phyloP scores from a whole-genome alignment of 805 yeast genomes.

The Wilhelminamyces savonicus region DNA sequence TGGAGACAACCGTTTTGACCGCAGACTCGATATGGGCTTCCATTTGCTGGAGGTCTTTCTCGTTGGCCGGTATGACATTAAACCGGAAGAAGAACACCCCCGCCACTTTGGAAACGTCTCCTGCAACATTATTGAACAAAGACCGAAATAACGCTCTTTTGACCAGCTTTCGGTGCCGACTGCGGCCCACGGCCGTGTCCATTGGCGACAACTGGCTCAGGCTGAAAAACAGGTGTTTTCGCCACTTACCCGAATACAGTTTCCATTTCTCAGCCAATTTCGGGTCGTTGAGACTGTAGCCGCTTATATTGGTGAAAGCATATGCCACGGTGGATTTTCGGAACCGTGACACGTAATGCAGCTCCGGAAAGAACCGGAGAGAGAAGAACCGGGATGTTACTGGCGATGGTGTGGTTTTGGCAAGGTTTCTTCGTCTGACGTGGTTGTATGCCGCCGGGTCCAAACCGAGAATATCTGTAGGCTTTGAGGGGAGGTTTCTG shows the following conservation, averaged over 20 bases:
- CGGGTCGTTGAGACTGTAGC: constrained; percentile 20
- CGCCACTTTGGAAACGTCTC: constrained; percentile 8
- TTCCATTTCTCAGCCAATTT: constrained; percentile 13
- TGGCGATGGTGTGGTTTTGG: constrained; percentile 3
- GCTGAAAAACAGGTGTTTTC: constrained; percentile 15
- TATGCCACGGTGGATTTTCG: constrained; percentile 35
- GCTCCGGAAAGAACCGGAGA: constrained; percentile 23
- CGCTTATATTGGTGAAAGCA: constrained; percentile 23
- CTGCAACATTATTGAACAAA: not conserved
- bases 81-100: constrained; percentile 20
- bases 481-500: constrained; percentile 15
- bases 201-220: constrained; percentile 20
- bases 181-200: constrained; percentile 27
- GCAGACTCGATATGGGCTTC: too few species aligned
- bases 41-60: constrained; percentile 9
- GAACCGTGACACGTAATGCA: constrained; percentile 18
- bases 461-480: constrained; percentile 32
- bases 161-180: constrained; percentile 32
- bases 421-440: too few species aligned
- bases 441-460: constrained; percentile 15
- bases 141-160: constrained; percentile 5
- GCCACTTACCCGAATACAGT: constrained; percentile 24
- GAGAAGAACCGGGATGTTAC: constrained; percentile 11
- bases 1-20: too few species aligned
- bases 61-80: constrained; percentile 13